Conservation (phyloP, 2,329 filamentous ascomycete genomes). For the Helotiales sp. region DNA sequence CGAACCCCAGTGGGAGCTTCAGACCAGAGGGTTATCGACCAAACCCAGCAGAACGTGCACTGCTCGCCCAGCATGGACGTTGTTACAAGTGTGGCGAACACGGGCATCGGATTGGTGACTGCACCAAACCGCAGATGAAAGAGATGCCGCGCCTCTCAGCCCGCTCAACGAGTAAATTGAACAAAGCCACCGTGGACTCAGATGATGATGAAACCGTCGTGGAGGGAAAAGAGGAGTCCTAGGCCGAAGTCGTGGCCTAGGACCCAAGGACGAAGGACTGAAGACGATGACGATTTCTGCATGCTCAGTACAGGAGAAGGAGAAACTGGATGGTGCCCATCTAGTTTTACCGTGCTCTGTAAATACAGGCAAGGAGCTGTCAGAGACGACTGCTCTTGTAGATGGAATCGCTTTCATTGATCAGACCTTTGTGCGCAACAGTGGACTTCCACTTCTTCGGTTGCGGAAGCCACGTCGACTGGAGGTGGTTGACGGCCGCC, state of each 20-base stretch:
- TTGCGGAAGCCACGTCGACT: background rate
- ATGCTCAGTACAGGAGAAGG: no score
- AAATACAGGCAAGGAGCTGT: background rate
- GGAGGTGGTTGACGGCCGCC: background rate
- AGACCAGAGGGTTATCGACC: background rate
- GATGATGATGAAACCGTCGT: no score
- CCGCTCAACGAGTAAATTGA: no score
- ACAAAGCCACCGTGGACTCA: no score
- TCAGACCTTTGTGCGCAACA: background rate
- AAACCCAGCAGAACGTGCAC: background rate
- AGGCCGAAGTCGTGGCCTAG: no score
- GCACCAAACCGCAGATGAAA: no score
- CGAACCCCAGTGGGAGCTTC: background rate
- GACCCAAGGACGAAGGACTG: no score
- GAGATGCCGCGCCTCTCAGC: no score
- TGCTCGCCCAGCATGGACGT: background rate
- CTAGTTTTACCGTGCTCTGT: background rate
- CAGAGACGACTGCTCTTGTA: background rate
- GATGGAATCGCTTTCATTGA: constrained; percentile 1
- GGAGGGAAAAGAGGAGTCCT: no score
- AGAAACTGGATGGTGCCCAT: no score
- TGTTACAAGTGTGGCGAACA: background rate
- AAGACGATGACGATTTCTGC: no score
- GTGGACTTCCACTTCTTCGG: background rate
- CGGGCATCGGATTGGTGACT: background rate